phyloP scores from a whole-genome alignment of 148 eudicot species.

The Spergularia bocconei region DNA sequence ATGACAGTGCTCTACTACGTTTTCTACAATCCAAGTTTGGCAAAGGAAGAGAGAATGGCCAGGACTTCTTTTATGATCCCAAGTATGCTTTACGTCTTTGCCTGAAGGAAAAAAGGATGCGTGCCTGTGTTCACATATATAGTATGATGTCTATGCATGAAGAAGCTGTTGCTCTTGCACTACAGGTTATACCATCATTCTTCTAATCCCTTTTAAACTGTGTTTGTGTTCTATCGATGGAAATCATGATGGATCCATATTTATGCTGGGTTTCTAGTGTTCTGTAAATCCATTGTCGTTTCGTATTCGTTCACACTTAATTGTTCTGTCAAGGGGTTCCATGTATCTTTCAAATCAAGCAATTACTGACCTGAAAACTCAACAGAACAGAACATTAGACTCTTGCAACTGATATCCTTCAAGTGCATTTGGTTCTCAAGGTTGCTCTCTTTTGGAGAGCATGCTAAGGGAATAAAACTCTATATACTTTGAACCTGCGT shows the following conservation, averaged over 20 bases:
- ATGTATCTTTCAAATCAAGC: too few species aligned
- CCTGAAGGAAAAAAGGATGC: constrained; percentile 90
- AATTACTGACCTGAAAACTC: too few species aligned
- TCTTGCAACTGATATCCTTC: too few species aligned
- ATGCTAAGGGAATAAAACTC: too few species aligned
- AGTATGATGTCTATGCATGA: constrained; percentile 99
- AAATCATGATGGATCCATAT: not conserved
- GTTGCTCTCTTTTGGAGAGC: too few species aligned
- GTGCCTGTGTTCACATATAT: constrained; percentile 98
- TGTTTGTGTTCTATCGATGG: not conserved
- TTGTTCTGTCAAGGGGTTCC: too few species aligned
- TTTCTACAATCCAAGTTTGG: constrained; percentile 92
- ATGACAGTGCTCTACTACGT: constrained; percentile 90
- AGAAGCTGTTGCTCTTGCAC: constrained; percentile 99
- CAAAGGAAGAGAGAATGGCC: constrained; percentile 71
- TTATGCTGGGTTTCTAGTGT: not conserved
- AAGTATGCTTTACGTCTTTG: constrained; percentile 96
- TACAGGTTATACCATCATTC: constrained; percentile 54
- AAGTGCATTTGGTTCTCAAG: too few species aligned
- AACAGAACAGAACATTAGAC: too few species aligned
- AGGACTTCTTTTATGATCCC: constrained; percentile 92
- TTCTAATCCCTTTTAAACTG: not conserved
- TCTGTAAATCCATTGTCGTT: not conserved
- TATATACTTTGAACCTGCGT: too few species aligned
- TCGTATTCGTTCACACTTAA: too few species aligned